These are phyloP conservation scores for Geosmithia morbida DNA, from an alignment of 2,329 filamentous ascomycete genomes.

Conservation along the genomic window DNA sequence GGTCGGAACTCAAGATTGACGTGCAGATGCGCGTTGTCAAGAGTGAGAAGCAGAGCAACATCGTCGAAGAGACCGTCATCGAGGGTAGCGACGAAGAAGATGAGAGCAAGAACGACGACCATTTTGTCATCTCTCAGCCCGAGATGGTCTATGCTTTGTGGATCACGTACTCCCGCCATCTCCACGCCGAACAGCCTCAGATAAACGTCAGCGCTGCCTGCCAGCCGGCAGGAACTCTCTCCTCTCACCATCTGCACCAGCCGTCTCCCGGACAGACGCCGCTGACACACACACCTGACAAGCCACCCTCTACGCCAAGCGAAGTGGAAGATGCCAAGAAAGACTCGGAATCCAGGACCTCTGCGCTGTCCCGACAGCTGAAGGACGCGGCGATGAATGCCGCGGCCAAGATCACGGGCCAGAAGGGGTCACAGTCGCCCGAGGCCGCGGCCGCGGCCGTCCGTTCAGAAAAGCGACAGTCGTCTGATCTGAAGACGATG, in stretches of 20 bases:
- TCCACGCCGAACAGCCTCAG: constrained; percentile 57
- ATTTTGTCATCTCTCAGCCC: constrained; percentile 35
- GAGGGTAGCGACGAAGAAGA: constrained; percentile 43
- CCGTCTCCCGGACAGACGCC: constrained; percentile 61
- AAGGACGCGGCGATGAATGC: constrained; percentile 41
- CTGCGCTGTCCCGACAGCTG: constrained; percentile 38
- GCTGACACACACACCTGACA: constrained; percentile 38
- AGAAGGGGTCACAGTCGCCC: constrained; percentile 5
- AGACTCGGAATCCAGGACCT: constrained; percentile 23
- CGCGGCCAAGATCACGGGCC: constrained; percentile 35
- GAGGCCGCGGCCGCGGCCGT: constrained; percentile 9
- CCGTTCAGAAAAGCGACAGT: no score
- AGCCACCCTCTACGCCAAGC: constrained; percentile 27
- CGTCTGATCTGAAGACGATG: constrained; percentile 9
- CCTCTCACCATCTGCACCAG: constrained; percentile 49
- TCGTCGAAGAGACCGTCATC: constrained; percentile 48
- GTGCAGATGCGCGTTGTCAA: constrained; percentile 94
- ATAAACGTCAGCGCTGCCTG: constrained; percentile 33
- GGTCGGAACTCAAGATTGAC: constrained; percentile 83
- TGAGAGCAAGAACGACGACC: constrained; percentile 19
- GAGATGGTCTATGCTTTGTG: constrained; percentile 91
- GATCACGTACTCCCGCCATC: constrained; percentile 90
- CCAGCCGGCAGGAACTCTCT: constrained; percentile 18
- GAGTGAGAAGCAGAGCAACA: constrained; percentile 56
- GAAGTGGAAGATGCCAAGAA: constrained; percentile 32